phyloP scores from a whole-genome alignment of 768 basidiomycete species.

The Phaeotremella skinneri region DNA sequence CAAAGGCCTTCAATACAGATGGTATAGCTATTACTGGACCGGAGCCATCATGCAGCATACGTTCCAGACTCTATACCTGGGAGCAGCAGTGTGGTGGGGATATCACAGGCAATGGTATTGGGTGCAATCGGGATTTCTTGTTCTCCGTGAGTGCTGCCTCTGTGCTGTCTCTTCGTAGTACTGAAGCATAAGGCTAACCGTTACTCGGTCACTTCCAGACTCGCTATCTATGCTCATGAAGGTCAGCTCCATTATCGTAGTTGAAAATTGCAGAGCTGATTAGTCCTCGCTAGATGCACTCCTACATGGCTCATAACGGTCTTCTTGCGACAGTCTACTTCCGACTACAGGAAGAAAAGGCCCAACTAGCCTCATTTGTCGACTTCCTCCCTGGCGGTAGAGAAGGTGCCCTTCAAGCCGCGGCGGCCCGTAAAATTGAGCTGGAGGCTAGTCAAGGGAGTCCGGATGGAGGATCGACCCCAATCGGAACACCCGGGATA shows the following conservation, averaged over 20 bases:
- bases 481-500: slow-evolving; percentile 25
- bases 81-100: slow-evolving; percentile 78
- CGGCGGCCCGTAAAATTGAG: slow-evolving; percentile 19
- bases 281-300: slow-evolving; percentile 69
- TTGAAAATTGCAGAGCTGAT: slow-evolving; percentile 9
- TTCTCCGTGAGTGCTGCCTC: slow-evolving; percentile 43
- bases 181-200: background rate
- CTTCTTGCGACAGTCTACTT: slow-evolving; percentile 61
- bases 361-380: slow-evolving; percentile 47
- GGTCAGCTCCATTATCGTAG: slow-evolving; percentile 12
- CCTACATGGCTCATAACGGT: slow-evolving; percentile 85
- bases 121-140: slow-evolving; percentile 67
- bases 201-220: slow-evolving; percentile 60
- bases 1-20: slow-evolving; percentile 69
- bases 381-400: slow-evolving; percentile 36
- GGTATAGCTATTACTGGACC: slow-evolving; percentile 75
- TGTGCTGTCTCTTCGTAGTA: background rate
- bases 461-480: slow-evolving; percentile 5
- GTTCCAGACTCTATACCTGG: slow-evolving; percentile 72
- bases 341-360: slow-evolving; percentile 53
- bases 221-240: slow-evolving; percentile 62
- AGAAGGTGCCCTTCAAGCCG: slow-evolving; percentile 31
- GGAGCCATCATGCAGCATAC: slow-evolving; percentile 77
- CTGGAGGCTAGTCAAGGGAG: slow-evolving; percentile 27
- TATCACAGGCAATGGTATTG: slow-evolving; percentile 93